Evolutionary conservation across 2,329 filamentous ascomycete species (phyloP).

Genomic region (Scolecobasidium constrictum): DNA sequence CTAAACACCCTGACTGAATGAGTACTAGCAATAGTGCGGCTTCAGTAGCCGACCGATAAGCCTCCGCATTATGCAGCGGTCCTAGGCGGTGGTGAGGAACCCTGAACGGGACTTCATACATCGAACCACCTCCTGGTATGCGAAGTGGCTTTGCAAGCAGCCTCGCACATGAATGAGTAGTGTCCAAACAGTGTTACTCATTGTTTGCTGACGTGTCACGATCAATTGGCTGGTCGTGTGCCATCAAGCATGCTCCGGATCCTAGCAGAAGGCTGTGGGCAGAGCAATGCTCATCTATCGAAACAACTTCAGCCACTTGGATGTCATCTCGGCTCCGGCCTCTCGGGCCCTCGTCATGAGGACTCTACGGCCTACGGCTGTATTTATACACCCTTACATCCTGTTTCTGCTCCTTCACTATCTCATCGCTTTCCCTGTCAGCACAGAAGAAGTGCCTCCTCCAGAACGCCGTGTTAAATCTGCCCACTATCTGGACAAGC

Average conservation of each 20-base stretch:
- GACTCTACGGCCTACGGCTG: slow-evolving; percentile 8
- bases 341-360: slow-evolving; percentile 10
- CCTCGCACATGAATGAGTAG: slow-evolving; percentile 12
- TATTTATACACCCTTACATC: slow-evolving; percentile 8
- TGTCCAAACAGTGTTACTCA: slow-evolving; percentile 13
- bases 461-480: slow-evolving; percentile 8
- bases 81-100: slow-evolving; percentile 11
- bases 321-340: slow-evolving; percentile 11
- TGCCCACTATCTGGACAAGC: slow-evolving; percentile 6
- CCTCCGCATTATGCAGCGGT: slow-evolving; percentile 13
- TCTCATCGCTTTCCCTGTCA: slow-evolving; percentile 7
- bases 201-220: slow-evolving; percentile 13
- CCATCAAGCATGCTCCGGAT: slow-evolving; percentile 12
- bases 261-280: slow-evolving; percentile 13
- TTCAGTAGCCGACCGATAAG: slow-evolving; percentile 11
- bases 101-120: slow-evolving; percentile 12
- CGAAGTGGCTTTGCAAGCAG: slow-evolving; percentile 13
- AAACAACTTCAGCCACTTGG: slow-evolving; percentile 12
- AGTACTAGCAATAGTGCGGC: slow-evolving; percentile 13
- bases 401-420: slow-evolving; percentile 5
- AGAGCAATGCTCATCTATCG: slow-evolving; percentile 13
- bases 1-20: slow-evolving; percentile 11
- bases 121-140: slow-evolving; percentile 12
- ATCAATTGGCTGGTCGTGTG: slow-evolving; percentile 13
- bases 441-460: slow-evolving; percentile 7